phyloP scores from a whole-genome alignment of 1,284 basidiomycete species.

The Ganoderma leucocontextum region DNA sequence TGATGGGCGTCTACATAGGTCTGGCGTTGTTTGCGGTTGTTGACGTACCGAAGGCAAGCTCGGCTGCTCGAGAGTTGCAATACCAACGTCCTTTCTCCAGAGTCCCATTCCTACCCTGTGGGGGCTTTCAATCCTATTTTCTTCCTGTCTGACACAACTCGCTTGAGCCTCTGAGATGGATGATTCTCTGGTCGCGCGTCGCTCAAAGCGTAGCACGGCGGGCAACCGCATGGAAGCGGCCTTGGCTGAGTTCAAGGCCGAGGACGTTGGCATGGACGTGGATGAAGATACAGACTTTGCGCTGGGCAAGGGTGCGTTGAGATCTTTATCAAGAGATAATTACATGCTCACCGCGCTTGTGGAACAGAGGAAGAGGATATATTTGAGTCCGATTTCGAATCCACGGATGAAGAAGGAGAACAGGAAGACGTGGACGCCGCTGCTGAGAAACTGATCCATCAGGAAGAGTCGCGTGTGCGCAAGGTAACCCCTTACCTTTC shows the following conservation, averaged over 20 bases:
- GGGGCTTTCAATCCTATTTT: background rate
- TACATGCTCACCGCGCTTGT: background rate
- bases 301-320: constrained; percentile 59
- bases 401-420: constrained; percentile 77
- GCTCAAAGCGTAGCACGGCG: constrained; percentile 73
- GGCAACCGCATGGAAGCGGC: constrained; percentile 84
- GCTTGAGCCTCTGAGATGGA: constrained; percentile 35
- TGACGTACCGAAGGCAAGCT: constrained; percentile 4
- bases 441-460: constrained; percentile 61
- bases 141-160: background rate
- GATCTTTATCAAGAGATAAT: background rate
- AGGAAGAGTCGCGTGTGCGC: constrained; percentile 67
- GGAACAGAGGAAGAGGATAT: constrained; percentile 76
- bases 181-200: constrained; percentile 63
- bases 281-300: constrained; percentile 80
- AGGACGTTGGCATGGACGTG: constrained; percentile 61
- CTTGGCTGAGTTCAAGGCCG: constrained; percentile 72
- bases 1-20: background rate
- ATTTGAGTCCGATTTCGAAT: constrained; percentile 84
- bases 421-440: constrained; percentile 57
- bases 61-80: too few relatives aligned
- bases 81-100: background rate
- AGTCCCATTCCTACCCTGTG: background rate
- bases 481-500: constrained; percentile 51
- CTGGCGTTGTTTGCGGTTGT: constrained; percentile 35